A percentile compares a stretch with the other conserved stretches of the same genome.
Conservation (phyloP, 441 rosid species). For the Francoa sonchifolia region DNA sequence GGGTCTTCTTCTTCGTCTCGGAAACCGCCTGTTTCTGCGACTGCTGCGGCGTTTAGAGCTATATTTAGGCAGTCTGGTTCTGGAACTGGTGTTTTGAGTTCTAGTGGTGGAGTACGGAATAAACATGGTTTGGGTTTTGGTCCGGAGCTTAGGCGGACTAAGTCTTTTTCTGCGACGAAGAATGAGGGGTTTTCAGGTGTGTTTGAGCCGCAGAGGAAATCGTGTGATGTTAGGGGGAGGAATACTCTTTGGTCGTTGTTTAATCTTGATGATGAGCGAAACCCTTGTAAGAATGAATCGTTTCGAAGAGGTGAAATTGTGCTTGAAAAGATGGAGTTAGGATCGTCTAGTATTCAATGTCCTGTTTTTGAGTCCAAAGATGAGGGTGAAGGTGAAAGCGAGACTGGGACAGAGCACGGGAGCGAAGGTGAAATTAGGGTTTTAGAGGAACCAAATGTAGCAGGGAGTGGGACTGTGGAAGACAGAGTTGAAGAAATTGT, state of each 20-base stretch:
- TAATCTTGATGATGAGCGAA: slow-evolving; percentile 56
- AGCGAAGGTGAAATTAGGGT: slow-evolving; percentile 25
- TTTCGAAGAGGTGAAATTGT: slow-evolving; percentile 17
- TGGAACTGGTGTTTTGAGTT: slow-evolving; percentile 12
- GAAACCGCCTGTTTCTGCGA: slow-evolving; percentile 44
- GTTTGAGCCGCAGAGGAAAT: slow-evolving; percentile 88
- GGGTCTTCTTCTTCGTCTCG: slow-evolving; percentile 29
- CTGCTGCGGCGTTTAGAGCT: slow-evolving; percentile 58
- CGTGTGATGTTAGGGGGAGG: slow-evolving; percentile 84
- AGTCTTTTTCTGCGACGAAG: slow-evolving; percentile 90
- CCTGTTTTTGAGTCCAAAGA: slow-evolving; percentile 60
- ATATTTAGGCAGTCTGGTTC: slow-evolving; percentile 44
- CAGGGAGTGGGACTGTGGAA: slow-evolving; percentile 24
- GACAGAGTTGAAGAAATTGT: slow-evolving; percentile 42
- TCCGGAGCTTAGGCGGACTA: slow-evolving; percentile 95
- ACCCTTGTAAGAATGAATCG: slow-evolving; percentile 24
- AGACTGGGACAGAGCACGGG: slow-evolving; percentile 29
- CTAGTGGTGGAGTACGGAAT: too few species aligned
- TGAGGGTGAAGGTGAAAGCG: slow-evolving; percentile 22
- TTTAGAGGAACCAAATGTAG: slow-evolving; percentile 38
- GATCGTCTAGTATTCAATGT: slow-evolving; percentile 37
- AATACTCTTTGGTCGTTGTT: slow-evolving; percentile 77
- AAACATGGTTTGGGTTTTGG: slow-evolving; percentile 25
- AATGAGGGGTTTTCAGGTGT: slow-evolving; percentile 85
- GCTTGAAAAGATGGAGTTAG: too few species aligned